Conservation (phyloP, 768 basidiomycete species). For the Boletus patriciae region DNA sequence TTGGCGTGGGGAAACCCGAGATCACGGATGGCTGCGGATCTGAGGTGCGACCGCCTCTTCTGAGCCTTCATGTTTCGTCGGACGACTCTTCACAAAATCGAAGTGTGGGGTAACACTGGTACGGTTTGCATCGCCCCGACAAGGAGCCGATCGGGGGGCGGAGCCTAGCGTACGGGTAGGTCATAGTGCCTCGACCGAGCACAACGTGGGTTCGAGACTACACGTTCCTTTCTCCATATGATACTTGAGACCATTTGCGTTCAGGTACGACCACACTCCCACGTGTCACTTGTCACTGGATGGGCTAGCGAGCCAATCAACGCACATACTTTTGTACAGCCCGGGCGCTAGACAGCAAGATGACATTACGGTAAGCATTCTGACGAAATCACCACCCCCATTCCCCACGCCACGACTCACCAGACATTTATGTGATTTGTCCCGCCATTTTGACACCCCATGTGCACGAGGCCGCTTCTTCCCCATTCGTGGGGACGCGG, state of each 20-base stretch:
- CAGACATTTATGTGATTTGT: constrained; percentile 51
- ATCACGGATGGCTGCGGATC: constrained; percentile 13
- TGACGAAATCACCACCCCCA: neutral
- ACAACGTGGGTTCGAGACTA: constrained; percentile 36
- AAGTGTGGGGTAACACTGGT: constrained; percentile 22
- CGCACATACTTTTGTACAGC: constrained; percentile 47
- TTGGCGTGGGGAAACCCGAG: constrained; percentile 10
- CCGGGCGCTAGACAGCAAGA: neutral
- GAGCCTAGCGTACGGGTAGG: too few relatives aligned
- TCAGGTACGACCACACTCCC: constrained; percentile 51
- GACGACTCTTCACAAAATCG: constrained; percentile 1
- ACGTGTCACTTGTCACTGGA: neutral
- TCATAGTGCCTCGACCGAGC: neutral
- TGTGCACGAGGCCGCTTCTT: constrained; percentile 15
- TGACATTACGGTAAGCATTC: constrained; percentile 2
- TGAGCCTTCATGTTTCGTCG: neutral
- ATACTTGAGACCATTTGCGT: constrained; percentile 67
- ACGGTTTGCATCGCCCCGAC: neutral
- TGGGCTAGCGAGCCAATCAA: constrained; percentile 3
- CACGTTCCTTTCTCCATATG: constrained; percentile 69
- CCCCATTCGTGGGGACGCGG: neutral
- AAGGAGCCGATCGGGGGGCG: constrained; percentile 5
- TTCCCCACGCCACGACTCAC: constrained; percentile 34
- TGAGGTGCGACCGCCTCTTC: constrained; percentile 18
- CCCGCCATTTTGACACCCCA: constrained; percentile 29